These are phyloP conservation scores for Arthonia radiata DNA, from an alignment of 495 filamentous ascomycete species.

Conservation along the genomic window DNA sequence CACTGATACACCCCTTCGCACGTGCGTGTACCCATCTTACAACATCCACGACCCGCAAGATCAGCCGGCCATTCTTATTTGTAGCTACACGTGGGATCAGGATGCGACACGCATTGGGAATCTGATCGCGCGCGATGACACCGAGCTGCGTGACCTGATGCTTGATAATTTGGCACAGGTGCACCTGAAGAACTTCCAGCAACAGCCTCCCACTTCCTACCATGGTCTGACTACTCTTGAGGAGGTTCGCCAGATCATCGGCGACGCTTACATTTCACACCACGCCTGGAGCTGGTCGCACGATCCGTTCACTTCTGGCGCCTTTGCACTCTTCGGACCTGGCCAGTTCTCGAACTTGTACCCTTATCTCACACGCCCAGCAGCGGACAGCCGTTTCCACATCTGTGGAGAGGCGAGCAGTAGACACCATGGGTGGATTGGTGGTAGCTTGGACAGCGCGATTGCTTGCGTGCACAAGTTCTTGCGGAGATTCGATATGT, in stretches of 20 bases:
- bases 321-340: conserved; percentile 21
- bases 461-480: not conserved
- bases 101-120: conserved; percentile 18
- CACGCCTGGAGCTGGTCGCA: conserved; percentile 16
- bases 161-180: conserved; percentile 8
- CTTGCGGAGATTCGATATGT: too few relatives aligned
- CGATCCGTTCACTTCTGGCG: conserved; percentile 16
- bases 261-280: conserved; percentile 9
- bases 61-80: conserved; percentile 16
- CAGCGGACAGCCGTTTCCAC: conserved; percentile 10
- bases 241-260: too few relatives aligned
- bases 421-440: conserved; percentile 20
- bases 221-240: too few relatives aligned
- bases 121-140: conserved; percentile 6
- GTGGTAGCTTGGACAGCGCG: conserved; percentile 14
- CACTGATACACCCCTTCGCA: conserved; percentile 17
- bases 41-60: conserved; percentile 8
- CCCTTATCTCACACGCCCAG: conserved; percentile 8
- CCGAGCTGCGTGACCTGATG: conserved; percentile 10
- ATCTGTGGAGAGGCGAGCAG: conserved; percentile 18
- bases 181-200: conserved; percentile 3
- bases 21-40: conserved; percentile 21
- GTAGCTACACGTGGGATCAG: conserved; percentile 19
- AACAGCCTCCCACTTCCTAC: conserved; percentile 4
- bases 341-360: conserved; percentile 18